A percentile compares a stretch with the other conserved stretches of the same genome.
phyloP scores from a whole-genome alignment of 257 asterid species.

The Gentiana macrophylla region DNA sequence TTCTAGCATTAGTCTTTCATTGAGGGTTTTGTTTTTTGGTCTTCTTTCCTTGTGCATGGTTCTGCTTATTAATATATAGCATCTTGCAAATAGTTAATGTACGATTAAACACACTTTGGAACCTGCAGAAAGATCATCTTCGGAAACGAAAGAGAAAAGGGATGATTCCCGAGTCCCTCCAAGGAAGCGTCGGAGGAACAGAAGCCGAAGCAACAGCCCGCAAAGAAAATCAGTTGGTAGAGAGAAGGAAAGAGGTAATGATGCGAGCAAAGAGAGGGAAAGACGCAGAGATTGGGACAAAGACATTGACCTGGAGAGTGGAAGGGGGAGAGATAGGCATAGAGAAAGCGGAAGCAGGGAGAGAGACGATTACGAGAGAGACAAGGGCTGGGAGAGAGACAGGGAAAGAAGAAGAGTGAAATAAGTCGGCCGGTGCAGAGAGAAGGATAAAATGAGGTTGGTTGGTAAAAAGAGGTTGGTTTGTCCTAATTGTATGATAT shows the following conservation, averaged over 20 bases:
- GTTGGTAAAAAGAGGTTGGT: neutral
- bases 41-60: neutral
- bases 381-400: constrained; percentile 47
- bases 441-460: neutral
- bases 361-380: constrained; percentile 73
- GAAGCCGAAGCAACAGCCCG: constrained; percentile 70
- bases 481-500: neutral
- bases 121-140: constrained; percentile 39
- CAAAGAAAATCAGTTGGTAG: constrained; percentile 41
- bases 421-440: constrained; percentile 14
- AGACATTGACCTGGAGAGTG: constrained; percentile 30
- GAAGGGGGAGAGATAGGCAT: constrained; percentile 29
- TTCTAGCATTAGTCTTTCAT: neutral
- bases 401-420: constrained; percentile 57
- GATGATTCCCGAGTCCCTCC: constrained; percentile 48
- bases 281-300: constrained; percentile 47
- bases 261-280: constrained; percentile 35
- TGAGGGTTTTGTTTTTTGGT: neutral
- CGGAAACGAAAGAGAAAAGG: constrained; percentile 44
- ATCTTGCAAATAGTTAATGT: neutral
- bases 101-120: neutral
- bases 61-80: neutral
- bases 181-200: constrained; percentile 62
- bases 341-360: constrained; percentile 50
- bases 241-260: constrained; percentile 55